phyloP scores from a whole-genome alignment of 2,329 filamentous ascomycete species.

The Coleophoma cylindrospora region DNA sequence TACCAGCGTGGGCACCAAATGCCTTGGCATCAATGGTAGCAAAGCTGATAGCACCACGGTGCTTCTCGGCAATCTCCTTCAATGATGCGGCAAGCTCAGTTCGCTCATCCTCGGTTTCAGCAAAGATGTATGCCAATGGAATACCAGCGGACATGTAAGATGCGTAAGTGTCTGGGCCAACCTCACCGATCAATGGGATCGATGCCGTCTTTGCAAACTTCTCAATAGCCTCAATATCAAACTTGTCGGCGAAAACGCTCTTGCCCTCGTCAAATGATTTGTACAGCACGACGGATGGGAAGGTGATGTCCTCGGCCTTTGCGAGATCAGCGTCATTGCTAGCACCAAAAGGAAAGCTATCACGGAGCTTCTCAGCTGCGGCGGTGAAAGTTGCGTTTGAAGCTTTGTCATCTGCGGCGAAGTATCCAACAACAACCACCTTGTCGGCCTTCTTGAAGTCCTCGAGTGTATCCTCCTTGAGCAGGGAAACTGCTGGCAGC shows the following conservation, averaged over 20 bases:
- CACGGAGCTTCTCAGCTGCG: constrained; percentile 71
- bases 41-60: constrained; percentile 95
- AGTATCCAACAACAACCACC: constrained; percentile 88
- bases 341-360: constrained; percentile 88
- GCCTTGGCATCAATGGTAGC: constrained; percentile 93
- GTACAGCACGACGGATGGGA: constrained; percentile 88
- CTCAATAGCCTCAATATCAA: constrained; percentile 74
- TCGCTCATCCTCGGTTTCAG: constrained; percentile 87
- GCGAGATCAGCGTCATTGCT: constrained; percentile 79
- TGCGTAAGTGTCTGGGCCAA: constrained; percentile 94
- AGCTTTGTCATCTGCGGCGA: constrained; percentile 73
- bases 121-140: constrained; percentile 96
- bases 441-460: constrained; percentile 99
- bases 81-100: constrained; percentile 69
- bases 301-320: constrained; percentile 83
- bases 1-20: constrained; percentile 90
- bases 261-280: constrained; percentile 98
- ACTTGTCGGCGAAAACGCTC: constrained; percentile 74
- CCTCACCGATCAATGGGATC: constrained; percentile 89
- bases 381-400: constrained; percentile 78
- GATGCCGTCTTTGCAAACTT: constrained; percentile 80
- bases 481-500: constrained; percentile 80
- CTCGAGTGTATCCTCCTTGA: constrained; percentile 77
- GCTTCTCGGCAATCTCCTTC: constrained; percentile 83
- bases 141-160: constrained; percentile 90